Evolutionary conservation across 1,284 basidiomycete genomes (phyloP), one percentile per base, ranked within the genome.

Genomic region (Sutorius eximius): DNA sequence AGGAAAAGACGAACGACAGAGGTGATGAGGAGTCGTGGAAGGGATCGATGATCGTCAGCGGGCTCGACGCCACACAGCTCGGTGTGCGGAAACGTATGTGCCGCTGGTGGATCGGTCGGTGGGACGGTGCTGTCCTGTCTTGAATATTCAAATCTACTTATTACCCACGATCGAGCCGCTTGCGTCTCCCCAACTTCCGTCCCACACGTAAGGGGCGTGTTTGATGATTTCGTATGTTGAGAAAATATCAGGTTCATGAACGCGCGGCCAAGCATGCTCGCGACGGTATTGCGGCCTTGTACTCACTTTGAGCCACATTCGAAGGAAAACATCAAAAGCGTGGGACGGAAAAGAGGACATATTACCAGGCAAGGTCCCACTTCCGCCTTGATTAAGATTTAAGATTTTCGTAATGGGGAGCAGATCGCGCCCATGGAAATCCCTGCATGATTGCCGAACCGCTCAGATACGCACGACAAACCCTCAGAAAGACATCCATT

Each of bases 21-120:
- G 57, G 56, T 16, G 69, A 68, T 22, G 51, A 20, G 7, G 42
- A 47, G 37, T 22, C 33, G 27, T 86, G 83, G 84, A 59, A 70
- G 36, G 85, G 85, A 5, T 70, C 59, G 11, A 63, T 82, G 61
- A 55, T 62, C 33, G 79, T 86, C 13, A 68, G 69, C 27, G 77
- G 75, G 6, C 67, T 86, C n/a, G 76, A 82, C 60, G 59, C 58
- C 16, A 73, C 77, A 41, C 78, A 78, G 43, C 70, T 86, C 40
- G 69, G 70, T 2, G 59, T 76, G 27, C 72, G 83, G 49, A 86
- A 85, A 64, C 73, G 72, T 11, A 80, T 78, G 65, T 87, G 84
- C 63, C 75, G 80, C 22, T 82, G 78, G 72, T 62, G 85, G 85
- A 65, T 81, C 38, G 82, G 79, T 30, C 70, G 73, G 18, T 83